Evolutionary conservation across 2,329 filamentous ascomycete genomes (phyloP).

Genomic region (Lizonia empirigonia): DNA sequence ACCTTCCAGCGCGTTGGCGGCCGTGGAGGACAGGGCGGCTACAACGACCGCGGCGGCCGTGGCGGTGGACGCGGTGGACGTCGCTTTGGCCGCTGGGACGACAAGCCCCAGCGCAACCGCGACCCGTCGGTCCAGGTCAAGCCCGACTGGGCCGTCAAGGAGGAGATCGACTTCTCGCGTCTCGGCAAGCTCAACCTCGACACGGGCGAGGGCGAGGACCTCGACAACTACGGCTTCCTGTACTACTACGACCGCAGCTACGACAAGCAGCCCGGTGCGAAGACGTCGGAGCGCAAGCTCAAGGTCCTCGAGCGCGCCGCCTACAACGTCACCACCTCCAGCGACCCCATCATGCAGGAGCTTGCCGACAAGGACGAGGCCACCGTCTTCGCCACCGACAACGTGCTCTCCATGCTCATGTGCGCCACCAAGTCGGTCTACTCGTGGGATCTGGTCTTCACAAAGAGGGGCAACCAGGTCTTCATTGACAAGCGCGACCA

Average conservation of each 20-base stretch:
- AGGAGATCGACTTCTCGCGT: conserved; percentile 98
- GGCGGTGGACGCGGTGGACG: conserved; percentile 76
- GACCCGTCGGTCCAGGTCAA: conserved; percentile 97
- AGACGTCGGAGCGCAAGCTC: conserved; percentile 85
- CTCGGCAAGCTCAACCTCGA: conserved; percentile 95
- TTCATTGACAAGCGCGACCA: conserved; percentile 99
- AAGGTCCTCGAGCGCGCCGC: conserved; percentile 89
- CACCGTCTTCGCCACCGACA: conserved; percentile 95
- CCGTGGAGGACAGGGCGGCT: conserved; percentile 67
- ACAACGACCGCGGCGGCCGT: conserved; percentile 71
- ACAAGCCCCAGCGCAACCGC: conserved; percentile 95
- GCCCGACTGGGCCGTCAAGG: conserved; percentile 90
- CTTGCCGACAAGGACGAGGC: conserved; percentile 95
- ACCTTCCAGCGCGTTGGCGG: conserved; percentile 75
- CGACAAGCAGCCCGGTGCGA: conserved; percentile 87
- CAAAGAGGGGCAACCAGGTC: conserved; percentile 92
- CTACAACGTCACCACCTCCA: conserved; percentile 97
- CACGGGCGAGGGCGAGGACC: conserved; percentile 89
- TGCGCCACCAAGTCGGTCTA: conserved; percentile 95
- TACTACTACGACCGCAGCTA: conserved; percentile 97
- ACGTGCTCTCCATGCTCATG: conserved; percentile 98
- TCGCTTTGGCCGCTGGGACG: conserved; percentile 97
- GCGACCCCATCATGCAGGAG: conserved; percentile 95
- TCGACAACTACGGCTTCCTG: conserved; percentile 95
- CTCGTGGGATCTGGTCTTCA: conserved; percentile 96